Percentiles rank a stretch among this genome's conserved stretches.
Evolutionary conservation across 1,284 basidiomycete species (phyloP).

Genomic region (Macrocybe sp.): DNA sequence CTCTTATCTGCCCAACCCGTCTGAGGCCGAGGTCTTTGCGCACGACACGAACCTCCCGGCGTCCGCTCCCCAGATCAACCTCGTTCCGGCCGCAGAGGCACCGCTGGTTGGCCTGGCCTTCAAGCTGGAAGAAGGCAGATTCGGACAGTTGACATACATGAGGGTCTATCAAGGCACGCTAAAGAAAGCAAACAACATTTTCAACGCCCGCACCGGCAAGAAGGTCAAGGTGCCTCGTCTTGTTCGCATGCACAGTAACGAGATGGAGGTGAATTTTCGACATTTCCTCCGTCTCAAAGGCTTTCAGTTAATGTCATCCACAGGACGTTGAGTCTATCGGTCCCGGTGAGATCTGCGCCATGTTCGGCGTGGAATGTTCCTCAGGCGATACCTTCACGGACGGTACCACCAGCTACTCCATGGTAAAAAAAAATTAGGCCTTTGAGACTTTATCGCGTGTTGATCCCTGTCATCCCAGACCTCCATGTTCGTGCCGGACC

Average conservation of each 20-base stretch:
- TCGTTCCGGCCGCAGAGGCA: slow-evolving; percentile 78
- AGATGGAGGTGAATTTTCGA: slow-evolving; percentile 80
- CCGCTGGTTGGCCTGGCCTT: slow-evolving; percentile 95
- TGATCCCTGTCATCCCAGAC: slow-evolving; percentile 48
- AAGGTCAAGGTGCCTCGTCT: slow-evolving; percentile 97
- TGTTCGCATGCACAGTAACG: slow-evolving; percentile 97
- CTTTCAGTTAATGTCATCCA: not conserved
- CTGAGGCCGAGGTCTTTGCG: slow-evolving; percentile 78
- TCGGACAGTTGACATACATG: slow-evolving; percentile 98
- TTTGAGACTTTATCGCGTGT: not conserved
- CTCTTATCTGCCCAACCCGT: slow-evolving; percentile 90
- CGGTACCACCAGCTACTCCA: slow-evolving; percentile 80
- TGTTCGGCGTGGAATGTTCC: slow-evolving; percentile 98
- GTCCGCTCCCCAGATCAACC: slow-evolving; percentile 64
- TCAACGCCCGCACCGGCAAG: slow-evolving; percentile 94
- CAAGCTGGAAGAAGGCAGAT: slow-evolving; percentile 97
- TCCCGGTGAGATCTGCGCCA: slow-evolving; percentile 99
- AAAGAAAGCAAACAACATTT: slow-evolving; percentile 83
- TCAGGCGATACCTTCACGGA: slow-evolving; percentile 99
- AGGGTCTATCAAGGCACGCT: slow-evolving; percentile 97
- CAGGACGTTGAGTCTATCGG: slow-evolving; percentile 92
- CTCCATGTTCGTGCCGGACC: slow-evolving; percentile 98
- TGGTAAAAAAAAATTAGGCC: slow-evolving; percentile 51
- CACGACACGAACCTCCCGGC: slow-evolving; percentile 76
- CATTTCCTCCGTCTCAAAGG: not conserved